Evolutionary conservation across 805 yeast genomes (phyloP), one percentile per base, ranked within the genome.

Genomic region (Blastobotrys muscicola): DNA sequence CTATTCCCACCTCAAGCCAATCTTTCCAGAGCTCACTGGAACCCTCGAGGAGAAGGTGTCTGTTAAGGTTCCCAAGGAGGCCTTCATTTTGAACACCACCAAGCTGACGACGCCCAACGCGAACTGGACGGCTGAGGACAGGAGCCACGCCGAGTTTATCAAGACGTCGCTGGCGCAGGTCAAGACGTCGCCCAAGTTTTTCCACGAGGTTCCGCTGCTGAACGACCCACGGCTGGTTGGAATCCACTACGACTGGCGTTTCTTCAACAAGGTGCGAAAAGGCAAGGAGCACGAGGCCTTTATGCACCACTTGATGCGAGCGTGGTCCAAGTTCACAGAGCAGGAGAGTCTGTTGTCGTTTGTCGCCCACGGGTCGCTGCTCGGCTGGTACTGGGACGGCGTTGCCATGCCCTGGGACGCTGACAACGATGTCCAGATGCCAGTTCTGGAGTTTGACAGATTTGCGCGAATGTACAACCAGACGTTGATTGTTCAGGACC

Each of bases 191-290:
- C 39, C 38, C 23, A 58, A 59, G 47, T 46, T 47, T 37, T 50
- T 50, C 39, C 33, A 43, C 13, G 57, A 56, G 31, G 47, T 49
- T 11, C 16, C 37, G 3, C 39, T 57, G 8, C 12, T 12, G 9
- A 37, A 47, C 26, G 57, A 54, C 39, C 47, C 49, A 11, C 31
- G 23, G 3, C 47, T 40, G n/a, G 29, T 30, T 12, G 67, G 65
- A 6, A 42, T 45, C 30, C 70, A 65, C 49, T 79, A 78, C 52
- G 86, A 80, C 58, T 78, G 84, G 82, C 68, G 85, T 46, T 80
- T 78, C 51, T 80, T 78, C 68, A 70, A 69, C 50, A 58, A 63
- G 39, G 60, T 68, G 33, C 58, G 69, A n/a, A 52, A 53, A 29
- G 60, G 60, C 33, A 52, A 61, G 32, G 64, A 61, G 36, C 68